Evolutionary conservation across 306 rosid genomes (phyloP).

Genomic region (Dalbergia oliveri): DNA sequence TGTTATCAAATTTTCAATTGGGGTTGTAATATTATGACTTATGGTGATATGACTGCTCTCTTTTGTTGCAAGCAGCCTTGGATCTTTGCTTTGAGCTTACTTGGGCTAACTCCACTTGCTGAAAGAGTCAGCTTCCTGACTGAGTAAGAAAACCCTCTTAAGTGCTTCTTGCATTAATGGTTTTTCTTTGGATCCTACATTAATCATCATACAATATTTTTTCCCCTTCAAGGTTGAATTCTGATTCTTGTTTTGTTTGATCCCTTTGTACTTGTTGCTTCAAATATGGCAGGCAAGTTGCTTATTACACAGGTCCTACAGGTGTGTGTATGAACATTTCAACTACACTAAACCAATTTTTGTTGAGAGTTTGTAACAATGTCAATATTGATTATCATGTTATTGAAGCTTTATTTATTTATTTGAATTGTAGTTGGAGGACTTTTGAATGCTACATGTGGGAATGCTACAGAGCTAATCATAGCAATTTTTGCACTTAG

Average conservation of each 20-base stretch:
- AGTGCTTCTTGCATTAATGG: background rate
- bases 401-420: background rate
- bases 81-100: constrained; percentile 81
- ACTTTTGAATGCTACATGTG: constrained; percentile 93
- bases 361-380: background rate
- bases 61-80: constrained; percentile 66
- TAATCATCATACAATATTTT: background rate
- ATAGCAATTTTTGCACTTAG: constrained; percentile 82
- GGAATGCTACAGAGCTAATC: constrained; percentile 86
- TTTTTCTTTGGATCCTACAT: background rate
- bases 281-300: constrained; percentile 64
- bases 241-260: constrained; percentile 15
- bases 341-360: background rate
- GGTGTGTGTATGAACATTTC: constrained; percentile 60
- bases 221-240: background rate
- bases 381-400: background rate
- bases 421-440: constrained; percentile 73
- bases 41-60: background rate
- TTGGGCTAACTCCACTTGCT: constrained; percentile 85
- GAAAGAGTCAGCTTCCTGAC: constrained; percentile 93
- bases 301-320: constrained; percentile 93
- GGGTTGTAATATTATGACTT: background rate
- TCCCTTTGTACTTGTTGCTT: constrained; percentile 16
- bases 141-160: constrained; percentile 62
- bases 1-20: background rate